Evolutionary conservation across 73 alveolate genomes (phyloP).

Genomic region (Blepharisma stoltei): DNA sequence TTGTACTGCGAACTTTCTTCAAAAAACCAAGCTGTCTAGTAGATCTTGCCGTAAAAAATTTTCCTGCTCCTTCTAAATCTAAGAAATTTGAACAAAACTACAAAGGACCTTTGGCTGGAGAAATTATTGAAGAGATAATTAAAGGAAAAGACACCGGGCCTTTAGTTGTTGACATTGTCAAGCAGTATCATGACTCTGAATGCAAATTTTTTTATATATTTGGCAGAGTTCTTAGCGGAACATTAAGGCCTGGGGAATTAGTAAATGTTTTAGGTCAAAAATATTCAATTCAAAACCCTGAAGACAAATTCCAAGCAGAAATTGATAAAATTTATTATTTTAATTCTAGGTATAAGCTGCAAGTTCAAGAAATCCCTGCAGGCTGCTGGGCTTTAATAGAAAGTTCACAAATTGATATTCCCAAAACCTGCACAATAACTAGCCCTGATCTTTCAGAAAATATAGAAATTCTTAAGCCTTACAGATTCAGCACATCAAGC

Average conservation of each 20-base stretch:
- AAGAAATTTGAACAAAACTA: slow-evolving; percentile 78
- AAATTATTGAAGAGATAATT: slow-evolving; percentile 62
- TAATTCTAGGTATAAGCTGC: slow-evolving; percentile 80
- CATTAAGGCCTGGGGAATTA: slow-evolving; percentile 79
- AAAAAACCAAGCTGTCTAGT: slow-evolving; percentile 59
- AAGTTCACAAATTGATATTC: slow-evolving; percentile 79
- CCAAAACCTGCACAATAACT: slow-evolving; percentile 80
- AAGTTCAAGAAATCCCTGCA: slow-evolving; percentile 71
- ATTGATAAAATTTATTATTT: slow-evolving; percentile 67
- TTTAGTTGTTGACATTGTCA: slow-evolving; percentile 3
- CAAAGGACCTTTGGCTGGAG: slow-evolving; percentile 80
- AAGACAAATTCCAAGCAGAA: slow-evolving; percentile 73
- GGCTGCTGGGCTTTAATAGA: slow-evolving; percentile 92
- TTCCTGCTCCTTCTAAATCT: slow-evolving; percentile 6
- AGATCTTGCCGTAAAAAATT: neutral
- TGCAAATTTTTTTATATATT: slow-evolving; percentile 89
- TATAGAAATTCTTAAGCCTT: slow-evolving; percentile 71
- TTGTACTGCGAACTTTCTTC: slow-evolving; percentile 72
- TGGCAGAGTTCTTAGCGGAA: slow-evolving; percentile 98
- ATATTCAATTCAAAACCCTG: slow-evolving; percentile 93
- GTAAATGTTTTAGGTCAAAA: slow-evolving; percentile 93
- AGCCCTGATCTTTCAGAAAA: slow-evolving; percentile 39
- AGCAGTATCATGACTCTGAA: slow-evolving; percentile 71
- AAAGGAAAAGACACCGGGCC: slow-evolving; percentile 45
- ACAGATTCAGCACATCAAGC: slow-evolving; percentile 40